Evolutionary conservation across 352 stramenopile species (phyloP), one percentile per base, ranked within the genome.

Genomic region (Phytophthora quininea): DNA sequence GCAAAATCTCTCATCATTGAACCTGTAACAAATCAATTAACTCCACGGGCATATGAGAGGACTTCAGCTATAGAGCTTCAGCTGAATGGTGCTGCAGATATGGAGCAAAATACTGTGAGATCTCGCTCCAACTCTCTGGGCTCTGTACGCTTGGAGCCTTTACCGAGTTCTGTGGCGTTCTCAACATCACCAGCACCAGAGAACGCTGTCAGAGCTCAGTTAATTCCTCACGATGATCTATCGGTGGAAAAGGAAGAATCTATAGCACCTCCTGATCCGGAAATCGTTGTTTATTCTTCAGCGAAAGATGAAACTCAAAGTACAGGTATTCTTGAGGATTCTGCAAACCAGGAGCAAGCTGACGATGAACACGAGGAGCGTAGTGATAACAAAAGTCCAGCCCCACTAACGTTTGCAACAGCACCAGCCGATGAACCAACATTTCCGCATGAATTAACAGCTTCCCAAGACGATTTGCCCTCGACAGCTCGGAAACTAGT

Each of bases 271-370:
- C 33, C 33, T 45, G 67, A 74, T 30, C 61, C 67, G 0, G 55
- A 74, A 62, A 38, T 74, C 7, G 55, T 71, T n/a, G 7, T 67
- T 12, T 70, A 65, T 49, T 35, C 54, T 51, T 43, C 50, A 12
- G 51, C 14, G 24, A 43, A 50, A 46, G 3, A 4, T 7, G n/a
- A 45, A 48, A 14, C 29, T 57, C 19, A 29, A 48, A 15, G 27
- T 62, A 15, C 5, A 56, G 50, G 19, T 24, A 38, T 4, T 7
- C 2, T 38, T 14, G 47, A 53, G 24, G 47, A 37, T 11, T 38
- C 24, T 5, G 4, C 15, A 2, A 8, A 27, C 15, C 43, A 49
- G 19, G 15, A 8, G 3, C 12, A 49, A 49, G 19, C 19, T 24
- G 19, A 24, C 19, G 19, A 24, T 24, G 19, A 24, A 24, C 19